Conservation (phyloP, 2,329 filamentous ascomycete genomes). For the Apiospora hydei region DNA sequence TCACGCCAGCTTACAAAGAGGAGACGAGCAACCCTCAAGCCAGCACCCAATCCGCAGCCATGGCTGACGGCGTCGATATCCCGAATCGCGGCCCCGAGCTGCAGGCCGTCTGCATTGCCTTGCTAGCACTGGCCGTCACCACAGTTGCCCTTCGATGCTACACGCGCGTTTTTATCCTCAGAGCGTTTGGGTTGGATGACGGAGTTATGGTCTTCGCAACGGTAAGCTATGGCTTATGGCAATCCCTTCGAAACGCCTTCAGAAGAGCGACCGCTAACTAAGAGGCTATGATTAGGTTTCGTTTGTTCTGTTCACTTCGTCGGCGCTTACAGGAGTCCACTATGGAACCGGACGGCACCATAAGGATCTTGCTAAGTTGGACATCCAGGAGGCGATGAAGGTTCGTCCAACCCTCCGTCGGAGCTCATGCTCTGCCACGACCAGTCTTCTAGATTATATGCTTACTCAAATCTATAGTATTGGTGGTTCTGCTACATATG, state of each 20-base stretch:
- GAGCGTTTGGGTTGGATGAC: slow-evolving; percentile 27
- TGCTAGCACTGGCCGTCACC: slow-evolving; percentile 24
- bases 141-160: slow-evolving; percentile 20
- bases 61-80: slow-evolving; percentile 17
- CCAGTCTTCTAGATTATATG: too few species aligned
- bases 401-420: slow-evolving; percentile 14
- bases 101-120: slow-evolving; percentile 23
- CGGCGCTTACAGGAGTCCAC: slow-evolving; percentile 25
- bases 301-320: slow-evolving; percentile 25
- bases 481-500: slow-evolving; percentile 32
- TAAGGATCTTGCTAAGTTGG: not conserved
- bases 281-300: slow-evolving; percentile 14
- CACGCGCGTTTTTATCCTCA: slow-evolving; percentile 26
- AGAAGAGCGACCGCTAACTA: not conserved
- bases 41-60: not conserved
- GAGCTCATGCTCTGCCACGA: not conserved
- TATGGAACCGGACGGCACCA: slow-evolving; percentile 28
- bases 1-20: not conserved
- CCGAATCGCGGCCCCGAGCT: slow-evolving; percentile 26
- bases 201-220: slow-evolving; percentile 26
- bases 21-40: not conserved
- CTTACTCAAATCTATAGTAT: slow-evolving; percentile 20
- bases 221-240: slow-evolving; percentile 11
- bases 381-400: slow-evolving; percentile 27
- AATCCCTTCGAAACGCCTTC: not conserved